These are phyloP conservation scores for Alternaria tenuissima DNA, from an alignment of 2,329 filamentous ascomycete genomes.

Conservation along the genomic window DNA sequence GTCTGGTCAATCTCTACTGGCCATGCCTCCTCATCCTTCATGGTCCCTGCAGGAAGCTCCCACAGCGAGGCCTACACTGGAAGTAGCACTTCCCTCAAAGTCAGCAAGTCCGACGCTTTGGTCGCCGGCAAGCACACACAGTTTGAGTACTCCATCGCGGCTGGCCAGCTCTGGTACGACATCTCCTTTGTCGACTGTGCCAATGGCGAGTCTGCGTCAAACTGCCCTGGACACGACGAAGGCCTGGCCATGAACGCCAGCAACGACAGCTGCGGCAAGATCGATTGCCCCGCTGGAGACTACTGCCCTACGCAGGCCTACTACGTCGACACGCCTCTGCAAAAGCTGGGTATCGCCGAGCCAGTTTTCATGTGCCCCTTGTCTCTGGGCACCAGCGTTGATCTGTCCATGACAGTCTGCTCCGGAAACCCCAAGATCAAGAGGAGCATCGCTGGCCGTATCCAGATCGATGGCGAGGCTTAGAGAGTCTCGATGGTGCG, in stretches of 20 bases:
- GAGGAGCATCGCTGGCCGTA: conserved; percentile 36
- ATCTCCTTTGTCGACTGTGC: conserved; percentile 42
- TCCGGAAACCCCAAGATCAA: conserved; percentile 26
- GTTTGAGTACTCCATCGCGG: conserved; percentile 37
- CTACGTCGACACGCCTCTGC: conserved; percentile 33
- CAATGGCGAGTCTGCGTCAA: conserved; percentile 25
- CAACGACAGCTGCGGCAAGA: conserved; percentile 15
- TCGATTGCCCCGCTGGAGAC: conserved; percentile 25
- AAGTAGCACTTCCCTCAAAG: conserved; percentile 32
- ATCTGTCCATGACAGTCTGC: conserved; percentile 36
- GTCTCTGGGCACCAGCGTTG: conserved; percentile 23
- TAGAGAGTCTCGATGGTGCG: not conserved
- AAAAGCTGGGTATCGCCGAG: conserved; percentile 32
- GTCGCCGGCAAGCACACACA: conserved; percentile 33
- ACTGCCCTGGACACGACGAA: conserved; percentile 34
- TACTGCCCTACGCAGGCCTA: conserved; percentile 39
- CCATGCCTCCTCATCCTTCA: conserved; percentile 15
- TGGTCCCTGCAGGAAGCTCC: conserved; percentile 27
- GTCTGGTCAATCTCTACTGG: conserved; percentile 31
- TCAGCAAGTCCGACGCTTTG: conserved; percentile 36
- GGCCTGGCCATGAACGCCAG: conserved; percentile 31
- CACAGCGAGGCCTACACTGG: conserved; percentile 30
- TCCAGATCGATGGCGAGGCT: conserved; percentile 16
- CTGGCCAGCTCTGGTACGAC: conserved; percentile 35
- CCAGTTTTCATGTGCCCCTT: conserved; percentile 34